Base-by-base conservation (phyloP, 2,329 filamentous ascomycete genomes). In the Colletotrichum lini region DNA sequence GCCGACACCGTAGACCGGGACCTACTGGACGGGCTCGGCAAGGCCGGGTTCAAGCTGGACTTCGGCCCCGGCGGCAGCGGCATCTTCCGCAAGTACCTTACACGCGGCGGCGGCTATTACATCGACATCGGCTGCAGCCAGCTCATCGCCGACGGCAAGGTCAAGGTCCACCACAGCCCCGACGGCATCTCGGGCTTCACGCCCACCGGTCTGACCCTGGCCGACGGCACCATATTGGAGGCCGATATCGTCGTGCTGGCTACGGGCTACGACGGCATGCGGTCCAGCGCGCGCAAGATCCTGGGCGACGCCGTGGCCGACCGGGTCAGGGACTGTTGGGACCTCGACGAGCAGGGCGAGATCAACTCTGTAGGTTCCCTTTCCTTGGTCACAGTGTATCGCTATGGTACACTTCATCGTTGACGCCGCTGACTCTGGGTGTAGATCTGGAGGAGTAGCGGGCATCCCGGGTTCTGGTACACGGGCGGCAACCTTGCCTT, bases 231-330 rank as follows among this genome's bases (percentile, higher is more conserved):
- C 0, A 84, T 85, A 74, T 77, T 92, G 0, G 84, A 88, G 21
- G 89, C 90, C 0, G 91, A 93, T 73, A 85, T 92, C 72, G 86
- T 93, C 10, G 85, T 93, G 0, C 84, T 91, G 52, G 90, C 90
- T 0, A 92, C 90, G 0, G 90, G 89, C 0, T 93, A 92, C 74
- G 86, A 91, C 72, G 93, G 92, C 76, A 94, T 94, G 91, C 84
- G 85, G 13, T 90, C 88, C 0, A 88, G 88, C 23, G 88, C 91
- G 2, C 81, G 88, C n/a, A 83, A 84, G 42, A 87, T 92, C 23
- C 85, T 94, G 65, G 92, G 91, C 0, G 85, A 91, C 40, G 84
- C 86, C 21, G 82, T 93, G 12, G 90, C 89, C 0, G 87, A 89
- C 62, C 82, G 84, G 35, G 85, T 90, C 5, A 82, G 82, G 2